Evolutionary conservation across 1,284 basidiomycete genomes (phyloP).

Genomic region (Heimioporus retisporus): DNA sequence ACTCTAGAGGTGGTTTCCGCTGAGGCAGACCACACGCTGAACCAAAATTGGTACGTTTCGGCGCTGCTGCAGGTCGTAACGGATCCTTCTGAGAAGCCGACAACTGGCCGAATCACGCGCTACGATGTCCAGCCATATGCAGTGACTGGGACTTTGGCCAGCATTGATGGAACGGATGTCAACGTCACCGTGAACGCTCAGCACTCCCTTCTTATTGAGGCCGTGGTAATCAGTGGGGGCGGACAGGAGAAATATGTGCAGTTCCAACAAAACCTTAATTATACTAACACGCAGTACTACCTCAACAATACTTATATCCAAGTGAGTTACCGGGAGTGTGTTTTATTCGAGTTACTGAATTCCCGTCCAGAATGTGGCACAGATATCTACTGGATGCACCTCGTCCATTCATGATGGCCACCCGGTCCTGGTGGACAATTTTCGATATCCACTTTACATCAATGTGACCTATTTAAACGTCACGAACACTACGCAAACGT

Average conservation of each 20-base stretch:
- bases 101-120: no score
- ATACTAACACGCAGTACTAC: constrained; percentile 62
- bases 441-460: constrained; percentile 74
- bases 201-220: constrained; percentile 57
- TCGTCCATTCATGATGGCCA: constrained; percentile 70
- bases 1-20: constrained; percentile 63
- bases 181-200: constrained; percentile 60
- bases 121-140: no score
- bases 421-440: constrained; percentile 62
- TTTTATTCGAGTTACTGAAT: constrained; percentile 3
- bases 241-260: constrained; percentile 56
- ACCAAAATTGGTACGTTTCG: constrained; percentile 68
- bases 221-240: constrained; percentile 59
- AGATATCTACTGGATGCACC: constrained; percentile 65
- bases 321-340: constrained; percentile 40
- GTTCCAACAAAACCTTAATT: constrained; percentile 58
- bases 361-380: constrained; percentile 62
- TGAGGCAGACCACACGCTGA: background rate
- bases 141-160: constrained; percentile 15
- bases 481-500: constrained; percentile 52
- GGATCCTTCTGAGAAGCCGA: no score
- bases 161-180: constrained; percentile 47
- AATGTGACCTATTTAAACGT: constrained; percentile 60
- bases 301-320: constrained; percentile 51
- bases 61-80: no score